These are phyloP conservation scores for Mariannaea elegans DNA, from an alignment of 2,329 filamentous ascomycete species.

Conservation along the genomic window DNA sequence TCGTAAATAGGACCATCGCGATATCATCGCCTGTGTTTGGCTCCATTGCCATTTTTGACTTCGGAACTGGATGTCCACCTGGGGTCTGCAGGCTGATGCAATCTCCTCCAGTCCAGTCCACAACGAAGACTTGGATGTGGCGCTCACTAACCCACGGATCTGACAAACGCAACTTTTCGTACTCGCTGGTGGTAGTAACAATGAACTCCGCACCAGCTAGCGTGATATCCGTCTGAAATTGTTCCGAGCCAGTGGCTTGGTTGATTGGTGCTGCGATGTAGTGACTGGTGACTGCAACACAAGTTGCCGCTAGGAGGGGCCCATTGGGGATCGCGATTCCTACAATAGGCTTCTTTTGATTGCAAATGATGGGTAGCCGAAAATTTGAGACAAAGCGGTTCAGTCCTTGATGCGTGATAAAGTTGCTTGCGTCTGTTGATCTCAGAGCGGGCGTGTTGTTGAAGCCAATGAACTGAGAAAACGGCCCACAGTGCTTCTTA, in stretches of 20 bases:
- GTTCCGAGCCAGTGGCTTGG: constrained; percentile 56
- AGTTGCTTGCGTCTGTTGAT: constrained; percentile 31
- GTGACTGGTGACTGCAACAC: constrained; percentile 58
- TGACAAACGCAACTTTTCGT: constrained; percentile 49
- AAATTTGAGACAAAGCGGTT: constrained; percentile 46
- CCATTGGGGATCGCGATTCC: constrained; percentile 64
- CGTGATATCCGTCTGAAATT: constrained; percentile 60
- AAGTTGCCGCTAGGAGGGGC: constrained; percentile 59
- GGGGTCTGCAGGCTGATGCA: constrained; percentile 44
- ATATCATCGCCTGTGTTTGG: constrained; percentile 57
- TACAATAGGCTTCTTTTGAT: constrained; percentile 51
- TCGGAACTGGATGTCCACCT: constrained; percentile 21
- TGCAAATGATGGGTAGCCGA: constrained; percentile 36
- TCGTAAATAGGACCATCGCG: constrained; percentile 64
- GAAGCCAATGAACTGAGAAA: constrained; percentile 48
- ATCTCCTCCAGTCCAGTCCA: constrained; percentile 49
- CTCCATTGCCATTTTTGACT: constrained; percentile 8
- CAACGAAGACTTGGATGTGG: constrained; percentile 50
- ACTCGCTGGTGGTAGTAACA: constrained; percentile 53
- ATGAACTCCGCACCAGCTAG: constrained; percentile 57
- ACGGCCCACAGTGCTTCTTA: constrained; percentile 47
- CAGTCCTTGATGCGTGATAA: constrained; percentile 46
- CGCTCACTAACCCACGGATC: constrained; percentile 41
- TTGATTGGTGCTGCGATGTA: constrained; percentile 64
- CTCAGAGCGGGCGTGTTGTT: constrained; percentile 42